Evolutionary conservation across 2,329 filamentous ascomycete species (phyloP), one percentile per base, ranked within the genome.

Genomic region (Xylariaceae sp.): DNA sequence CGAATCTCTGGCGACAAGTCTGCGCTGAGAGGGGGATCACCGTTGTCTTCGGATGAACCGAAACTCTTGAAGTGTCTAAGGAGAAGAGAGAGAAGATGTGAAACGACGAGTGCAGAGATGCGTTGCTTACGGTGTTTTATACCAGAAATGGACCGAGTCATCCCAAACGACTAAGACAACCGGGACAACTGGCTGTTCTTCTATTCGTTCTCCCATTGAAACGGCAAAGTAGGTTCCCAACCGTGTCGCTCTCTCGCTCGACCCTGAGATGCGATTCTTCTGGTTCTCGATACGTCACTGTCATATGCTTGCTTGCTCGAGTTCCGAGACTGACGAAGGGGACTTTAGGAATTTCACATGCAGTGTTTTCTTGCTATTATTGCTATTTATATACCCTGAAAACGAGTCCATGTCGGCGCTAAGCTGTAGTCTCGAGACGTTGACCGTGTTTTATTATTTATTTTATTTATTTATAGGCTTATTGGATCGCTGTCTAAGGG

Each of bases 1-100:
- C 69, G 6, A 80, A 83, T 61, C 66, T 83, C 47, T 85, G 83
- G 83, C 77, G 82, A 68, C 73, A 73, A 55, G 78, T 86, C n/a
- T 83, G 82, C 66, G 73, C 76, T 58, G 82, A 85, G 61, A 82
- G 81, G 77, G 82, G 82, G 1, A 76, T 85, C 17, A 82, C 76
- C 53, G 80, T 86, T 66, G 81, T 86, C 35, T 84, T 86, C 75
- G 83, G 83, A 15, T 84, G 68, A 77, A 4, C 9, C 17, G 47
- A 18, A 18, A 30, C 17, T 17, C n/a, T 17, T 2, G 2, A 17
- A 17, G 17, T 17, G 17, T 17, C 23, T 30, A 30, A 30, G 23
- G 23, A 30, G 23, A 1, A 30, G 3, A 30, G 23, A 5, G 23
- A 30, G 23, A 30, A 4, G 15, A 11, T 4, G 17, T 15, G 30